phyloP scores from a whole-genome alignment of 139 green algal genomes.

The Chara braunii region DNA sequence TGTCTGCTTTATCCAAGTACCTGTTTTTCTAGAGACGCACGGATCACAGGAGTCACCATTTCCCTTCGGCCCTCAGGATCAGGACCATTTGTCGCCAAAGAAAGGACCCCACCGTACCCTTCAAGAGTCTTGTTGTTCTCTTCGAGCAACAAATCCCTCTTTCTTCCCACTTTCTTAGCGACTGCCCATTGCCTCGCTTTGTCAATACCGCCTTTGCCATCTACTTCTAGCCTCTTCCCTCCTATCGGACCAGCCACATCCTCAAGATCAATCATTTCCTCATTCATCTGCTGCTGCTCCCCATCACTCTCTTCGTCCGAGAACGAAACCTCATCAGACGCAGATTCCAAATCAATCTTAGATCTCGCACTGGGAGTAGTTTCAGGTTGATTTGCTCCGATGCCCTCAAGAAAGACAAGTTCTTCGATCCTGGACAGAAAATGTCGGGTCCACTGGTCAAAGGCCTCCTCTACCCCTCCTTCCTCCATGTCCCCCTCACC shows the following conservation, averaged over 20 bases:
- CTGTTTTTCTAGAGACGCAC: slow-evolving; percentile 29
- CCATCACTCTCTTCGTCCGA: slow-evolving; percentile 14
- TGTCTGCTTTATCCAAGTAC: too few relatives aligned
- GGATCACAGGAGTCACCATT: slow-evolving; percentile 25
- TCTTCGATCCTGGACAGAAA: background rate
- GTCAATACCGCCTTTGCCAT: background rate
- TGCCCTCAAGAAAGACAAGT: background rate
- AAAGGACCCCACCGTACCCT: background rate
- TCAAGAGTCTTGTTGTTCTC: background rate
- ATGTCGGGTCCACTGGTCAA: slow-evolving; percentile 4
- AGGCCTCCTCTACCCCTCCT: slow-evolving; percentile 5
- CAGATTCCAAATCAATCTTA: background rate
- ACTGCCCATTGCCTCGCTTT: background rate
- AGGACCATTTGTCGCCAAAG: background rate
- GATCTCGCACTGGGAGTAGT: background rate
- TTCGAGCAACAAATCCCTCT: background rate
- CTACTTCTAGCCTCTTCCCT: background rate
- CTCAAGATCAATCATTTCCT: slow-evolving; percentile 22
- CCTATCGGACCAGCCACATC: slow-evolving; percentile 12
- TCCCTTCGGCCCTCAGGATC: too few relatives aligned
- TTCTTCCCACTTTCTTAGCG: background rate
- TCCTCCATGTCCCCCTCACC: slow-evolving; percentile 21
- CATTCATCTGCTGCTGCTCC: slow-evolving; percentile 7
- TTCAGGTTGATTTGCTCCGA: background rate
- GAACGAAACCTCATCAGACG: background rate